Evolutionary conservation across 2,329 filamentous ascomycete species (phyloP).

Genomic region (Botryosphaeria dothidea): DNA sequence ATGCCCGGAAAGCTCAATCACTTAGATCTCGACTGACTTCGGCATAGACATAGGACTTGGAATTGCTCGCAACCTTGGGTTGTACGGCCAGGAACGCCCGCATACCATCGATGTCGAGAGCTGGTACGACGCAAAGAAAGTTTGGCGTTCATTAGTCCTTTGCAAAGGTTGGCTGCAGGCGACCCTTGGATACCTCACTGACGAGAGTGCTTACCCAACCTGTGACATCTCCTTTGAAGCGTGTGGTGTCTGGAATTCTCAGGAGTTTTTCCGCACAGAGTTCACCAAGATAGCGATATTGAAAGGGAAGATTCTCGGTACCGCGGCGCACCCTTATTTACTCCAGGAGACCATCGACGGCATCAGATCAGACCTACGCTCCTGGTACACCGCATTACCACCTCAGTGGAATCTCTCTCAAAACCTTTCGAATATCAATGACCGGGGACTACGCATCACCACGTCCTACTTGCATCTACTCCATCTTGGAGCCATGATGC

Average conservation of each 20-base stretch:
- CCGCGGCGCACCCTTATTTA: background rate
- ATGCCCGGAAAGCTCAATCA: background rate
- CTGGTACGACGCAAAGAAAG: background rate
- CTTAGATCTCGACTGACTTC: background rate
- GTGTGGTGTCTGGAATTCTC: background rate
- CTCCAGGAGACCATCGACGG: background rate
- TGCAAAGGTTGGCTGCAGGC: background rate
- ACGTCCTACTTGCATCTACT: background rate
- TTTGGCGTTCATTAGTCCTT: background rate
- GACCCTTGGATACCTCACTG: background rate
- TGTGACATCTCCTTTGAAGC: background rate
- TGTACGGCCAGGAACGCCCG: background rate
- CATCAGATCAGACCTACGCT: background rate
- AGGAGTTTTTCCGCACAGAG: background rate
- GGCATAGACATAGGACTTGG: too few relatives aligned
- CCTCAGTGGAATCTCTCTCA: background rate
- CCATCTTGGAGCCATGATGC: background rate
- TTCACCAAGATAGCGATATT: background rate
- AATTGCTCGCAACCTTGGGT: background rate
- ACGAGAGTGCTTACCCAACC: background rate
- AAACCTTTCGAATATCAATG: background rate
- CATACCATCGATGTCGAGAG: background rate
- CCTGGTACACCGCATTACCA: background rate
- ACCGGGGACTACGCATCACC: background rate
- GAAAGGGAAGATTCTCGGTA: background rate